A percentile compares a stretch with the other conserved stretches of the same genome.
Evolutionary conservation across 1,139 yeast species (phyloP).

Genomic region (Suhomyces guaymorum): DNA sequence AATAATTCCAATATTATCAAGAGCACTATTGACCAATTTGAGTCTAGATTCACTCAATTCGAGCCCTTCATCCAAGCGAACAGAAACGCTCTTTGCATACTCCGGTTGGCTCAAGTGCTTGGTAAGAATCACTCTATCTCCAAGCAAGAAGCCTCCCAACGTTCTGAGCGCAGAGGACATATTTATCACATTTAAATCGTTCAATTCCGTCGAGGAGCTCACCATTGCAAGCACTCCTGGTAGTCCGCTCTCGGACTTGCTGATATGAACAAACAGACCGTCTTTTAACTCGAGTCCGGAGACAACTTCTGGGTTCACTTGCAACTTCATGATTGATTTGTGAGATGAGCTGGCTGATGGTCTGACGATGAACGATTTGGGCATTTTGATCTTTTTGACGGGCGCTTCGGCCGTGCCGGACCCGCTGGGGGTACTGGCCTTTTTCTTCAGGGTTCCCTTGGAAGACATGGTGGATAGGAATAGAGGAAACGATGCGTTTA

Average conservation of each 20-base stretch:
- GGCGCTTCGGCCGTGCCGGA: slow-evolving; percentile 15
- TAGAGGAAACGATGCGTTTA: neutral
- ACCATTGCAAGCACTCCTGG: slow-evolving; percentile 50
- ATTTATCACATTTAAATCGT: slow-evolving; percentile 53
- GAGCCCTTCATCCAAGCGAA: slow-evolving; percentile 13
- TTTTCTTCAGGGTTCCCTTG: slow-evolving; percentile 31
- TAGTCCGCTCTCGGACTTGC: slow-evolving; percentile 46
- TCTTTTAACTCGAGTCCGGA: slow-evolving; percentile 52
- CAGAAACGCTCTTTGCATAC: slow-evolving; percentile 37
- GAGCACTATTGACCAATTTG: slow-evolving; percentile 33
- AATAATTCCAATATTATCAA: slow-evolving; percentile 54
- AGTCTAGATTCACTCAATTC: slow-evolving; percentile 6
- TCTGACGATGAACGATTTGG: slow-evolving; percentile 56
- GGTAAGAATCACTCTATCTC: slow-evolving; percentile 63
- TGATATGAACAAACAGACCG: slow-evolving; percentile 57
- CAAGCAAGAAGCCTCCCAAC: slow-evolving; percentile 62
- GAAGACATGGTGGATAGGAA: slow-evolving; percentile 27
- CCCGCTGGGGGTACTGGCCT: slow-evolving; percentile 22
- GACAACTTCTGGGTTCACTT: slow-evolving; percentile 53
- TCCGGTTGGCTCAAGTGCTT: slow-evolving; percentile 52
- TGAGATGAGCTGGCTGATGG: slow-evolving; percentile 42
- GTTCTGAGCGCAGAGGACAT: slow-evolving; percentile 51
- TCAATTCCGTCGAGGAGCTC: slow-evolving; percentile 38
- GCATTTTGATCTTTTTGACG: slow-evolving; percentile 47
- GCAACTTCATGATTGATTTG: slow-evolving; percentile 43